phyloP scores from a whole-genome alignment of 768 basidiomycete genomes.

The Pisolithus albus region DNA sequence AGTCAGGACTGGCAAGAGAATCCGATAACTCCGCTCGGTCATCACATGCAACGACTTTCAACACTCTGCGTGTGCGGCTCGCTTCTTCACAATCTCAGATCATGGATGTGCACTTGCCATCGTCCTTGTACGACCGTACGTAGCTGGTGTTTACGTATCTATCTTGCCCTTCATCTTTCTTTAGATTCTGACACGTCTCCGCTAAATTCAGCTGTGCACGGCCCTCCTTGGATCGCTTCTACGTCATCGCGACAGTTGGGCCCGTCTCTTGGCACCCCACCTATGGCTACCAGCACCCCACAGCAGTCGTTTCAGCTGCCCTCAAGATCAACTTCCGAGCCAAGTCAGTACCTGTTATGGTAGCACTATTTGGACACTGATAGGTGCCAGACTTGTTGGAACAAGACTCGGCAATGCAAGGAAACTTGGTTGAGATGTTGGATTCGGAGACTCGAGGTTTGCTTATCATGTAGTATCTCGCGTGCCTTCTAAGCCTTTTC shows the following conservation, averaged over 20 bases:
- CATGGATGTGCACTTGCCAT: slow-evolving; percentile 29
- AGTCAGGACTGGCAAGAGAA: slow-evolving; percentile 18
- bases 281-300: slow-evolving; percentile 50
- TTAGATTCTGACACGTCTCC: slow-evolving; percentile 10
- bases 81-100: slow-evolving; percentile 31
- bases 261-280: slow-evolving; percentile 36
- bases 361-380: slow-evolving; percentile 1
- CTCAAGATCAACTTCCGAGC: slow-evolving; percentile 41
- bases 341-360: slow-evolving; percentile 37
- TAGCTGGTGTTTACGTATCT: not conserved
- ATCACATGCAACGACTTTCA: slow-evolving; percentile 41
- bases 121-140: slow-evolving; percentile 33
- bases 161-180: not conserved
- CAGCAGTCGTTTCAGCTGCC: slow-evolving; percentile 49
- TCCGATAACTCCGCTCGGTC: slow-evolving; percentile 34
- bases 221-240: slow-evolving; percentile 22
- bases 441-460: slow-evolving; percentile 41
- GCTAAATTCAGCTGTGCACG: slow-evolving; percentile 12
- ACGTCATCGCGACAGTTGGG: slow-evolving; percentile 34
- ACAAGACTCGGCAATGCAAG: slow-evolving; percentile 67
- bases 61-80: slow-evolving; percentile 42
- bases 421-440: slow-evolving; percentile 49
- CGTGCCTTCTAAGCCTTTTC: not conserved
- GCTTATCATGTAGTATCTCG: not conserved
- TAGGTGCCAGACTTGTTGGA: slow-evolving; percentile 51